Base-by-base conservation (phyloP, 345 rosid genomes). In the Eucalyptus sp. region DNA sequence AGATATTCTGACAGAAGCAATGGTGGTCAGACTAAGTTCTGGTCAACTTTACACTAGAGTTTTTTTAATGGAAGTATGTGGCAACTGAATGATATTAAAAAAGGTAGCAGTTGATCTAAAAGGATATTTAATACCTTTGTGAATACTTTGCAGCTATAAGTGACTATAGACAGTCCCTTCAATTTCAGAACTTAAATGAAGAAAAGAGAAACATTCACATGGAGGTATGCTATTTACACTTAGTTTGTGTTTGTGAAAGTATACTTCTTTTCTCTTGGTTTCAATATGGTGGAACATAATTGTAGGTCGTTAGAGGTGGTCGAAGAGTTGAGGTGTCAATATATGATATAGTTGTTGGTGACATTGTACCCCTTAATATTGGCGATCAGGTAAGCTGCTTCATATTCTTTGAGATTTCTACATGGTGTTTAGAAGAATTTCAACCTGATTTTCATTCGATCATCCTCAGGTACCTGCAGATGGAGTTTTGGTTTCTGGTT, bases 321-420 rank as follows among this genome's bases (percentile, higher is more conserved):
- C 95, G 98, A 93, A 90, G 94, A 91, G 91, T 95, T 90, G 95
- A 96, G 87, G 90, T 96, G 76, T 98, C 99, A 50, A 98, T 98
- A 87, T 98, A 96, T 90, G 99, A 98, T 92, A 91, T 98, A 89
- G 99, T 97, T 62, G 99, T 98, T 91, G 99, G 99, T 87, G 99
- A 98, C 92, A 92, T 98, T 86, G 86, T 98, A 87, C 99, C 99
- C 89, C 99, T 98, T 81, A 95, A 93, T 87, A 98, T 97, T 90
- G 99, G 99, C 87, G 99, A 98, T 90, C 99, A 98, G 99, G 99
- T 91, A 90, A 90, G 89, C 91, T 86, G 66, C 27, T 52, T n/a
- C 87, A 50, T 76, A 25, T 76, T 41, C 8, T 37, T 76, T 76
- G 8, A 76, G 83, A 76, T 76, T 76, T 76, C 48, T 20, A 41